A percentile compares a stretch with the other conserved stretches of the same genome.
Evolutionary conservation across 306 rosid genomes (phyloP).

Genomic region (Medicago ruthenica): DNA sequence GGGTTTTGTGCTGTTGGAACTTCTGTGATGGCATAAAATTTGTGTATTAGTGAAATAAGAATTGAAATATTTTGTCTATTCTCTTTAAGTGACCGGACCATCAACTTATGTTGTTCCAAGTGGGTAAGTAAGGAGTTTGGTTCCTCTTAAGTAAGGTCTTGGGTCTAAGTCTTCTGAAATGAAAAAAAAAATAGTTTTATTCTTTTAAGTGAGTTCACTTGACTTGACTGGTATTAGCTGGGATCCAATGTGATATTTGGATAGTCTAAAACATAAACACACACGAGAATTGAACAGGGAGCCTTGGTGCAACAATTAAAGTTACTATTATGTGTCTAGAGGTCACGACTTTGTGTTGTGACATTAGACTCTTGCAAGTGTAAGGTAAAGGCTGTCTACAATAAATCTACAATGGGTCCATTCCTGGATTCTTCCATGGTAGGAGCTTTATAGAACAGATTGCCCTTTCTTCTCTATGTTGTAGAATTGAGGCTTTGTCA

Average conservation of each 20-base stretch:
- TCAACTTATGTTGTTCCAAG: neutral
- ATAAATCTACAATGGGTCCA: neutral
- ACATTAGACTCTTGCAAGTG: neutral
- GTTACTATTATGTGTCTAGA: neutral
- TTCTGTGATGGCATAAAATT: neutral
- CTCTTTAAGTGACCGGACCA: neutral
- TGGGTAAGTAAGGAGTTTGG: too few species aligned
- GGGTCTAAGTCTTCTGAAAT: too few species aligned
- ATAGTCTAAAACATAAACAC: neutral
- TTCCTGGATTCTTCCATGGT: neutral
- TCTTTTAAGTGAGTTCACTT: neutral
- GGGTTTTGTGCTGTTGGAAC: neutral
- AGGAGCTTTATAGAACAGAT: neutral
- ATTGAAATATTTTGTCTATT: neutral
- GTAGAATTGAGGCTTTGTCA: conserved; percentile 7
- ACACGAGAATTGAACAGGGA: neutral
- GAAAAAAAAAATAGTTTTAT: neutral
- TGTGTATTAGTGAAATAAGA: neutral
- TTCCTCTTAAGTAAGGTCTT: too few species aligned
- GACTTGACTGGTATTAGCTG: neutral
- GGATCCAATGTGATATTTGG: neutral
- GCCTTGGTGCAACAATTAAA: neutral
- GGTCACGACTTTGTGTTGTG: neutral
- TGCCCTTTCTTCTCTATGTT: neutral
- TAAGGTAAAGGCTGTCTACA: neutral